These are phyloP conservation scores for Leccinum fallax DNA, from an alignment of 1,284 basidiomycete genomes.

Conservation along the genomic window DNA sequence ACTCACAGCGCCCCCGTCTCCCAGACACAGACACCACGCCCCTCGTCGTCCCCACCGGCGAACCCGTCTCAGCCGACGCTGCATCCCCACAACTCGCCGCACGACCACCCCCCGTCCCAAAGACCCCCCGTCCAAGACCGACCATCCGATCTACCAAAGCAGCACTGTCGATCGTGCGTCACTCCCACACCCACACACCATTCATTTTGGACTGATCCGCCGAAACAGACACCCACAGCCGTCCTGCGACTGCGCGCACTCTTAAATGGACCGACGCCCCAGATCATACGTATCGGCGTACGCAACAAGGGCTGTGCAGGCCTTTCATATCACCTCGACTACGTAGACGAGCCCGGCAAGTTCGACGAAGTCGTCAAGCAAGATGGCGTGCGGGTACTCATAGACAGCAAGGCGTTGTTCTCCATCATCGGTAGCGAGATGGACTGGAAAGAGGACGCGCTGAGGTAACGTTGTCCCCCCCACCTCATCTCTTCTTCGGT, in stretches of 20 bases:
- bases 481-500: neutral
- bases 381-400: conserved; percentile 91
- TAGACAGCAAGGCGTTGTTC: conserved; percentile 97
- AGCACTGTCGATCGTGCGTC: conserved; percentile 78
- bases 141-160: conserved; percentile 78
- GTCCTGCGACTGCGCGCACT: conserved; percentile 73
- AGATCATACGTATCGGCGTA: conserved; percentile 93
- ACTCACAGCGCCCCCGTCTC: conserved; percentile 24
- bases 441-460: conserved; percentile 95
- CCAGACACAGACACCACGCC: conserved; percentile 47
- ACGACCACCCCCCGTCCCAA: conserved; percentile 67
- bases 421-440: conserved; percentile 98
- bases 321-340: conserved; percentile 96
- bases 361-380: conserved; percentile 99
- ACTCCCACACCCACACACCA: neutral
- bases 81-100: conserved; percentile 71
- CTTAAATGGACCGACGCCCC: conserved; percentile 79
- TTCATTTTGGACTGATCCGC: neutral
- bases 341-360: conserved; percentile 86
- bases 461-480: conserved; percentile 59
- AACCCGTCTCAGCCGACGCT: conserved; percentile 56
- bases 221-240: conserved; percentile 78
- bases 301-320: conserved; percentile 99
- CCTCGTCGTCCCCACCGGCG: conserved; percentile 49
- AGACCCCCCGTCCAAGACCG: conserved; percentile 63